A percentile compares a stretch with the other conserved stretches of the same genome.
These are phyloP conservation scores for Amanita muscaria DNA, from an alignment of 768 basidiomycete genomes.

Conservation along the genomic window DNA sequence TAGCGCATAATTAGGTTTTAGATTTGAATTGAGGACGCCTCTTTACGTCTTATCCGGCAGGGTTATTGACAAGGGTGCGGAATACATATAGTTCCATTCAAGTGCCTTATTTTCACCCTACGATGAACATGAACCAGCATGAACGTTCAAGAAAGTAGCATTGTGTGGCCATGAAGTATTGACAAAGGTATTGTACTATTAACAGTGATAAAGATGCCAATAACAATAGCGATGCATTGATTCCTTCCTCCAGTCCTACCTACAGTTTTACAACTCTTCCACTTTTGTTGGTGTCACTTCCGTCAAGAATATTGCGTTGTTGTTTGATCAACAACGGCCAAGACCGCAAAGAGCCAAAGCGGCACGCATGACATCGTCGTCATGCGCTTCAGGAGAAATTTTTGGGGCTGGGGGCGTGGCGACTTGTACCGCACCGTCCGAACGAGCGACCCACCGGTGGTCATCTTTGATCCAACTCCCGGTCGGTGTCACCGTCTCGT, in stretches of 20 bases:
- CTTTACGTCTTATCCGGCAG: too few relatives aligned
- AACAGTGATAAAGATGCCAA: constrained; percentile 5
- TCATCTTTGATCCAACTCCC: constrained; percentile 40
- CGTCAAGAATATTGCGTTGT: background rate
- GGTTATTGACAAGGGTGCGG: too few relatives aligned
- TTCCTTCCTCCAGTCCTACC: background rate
- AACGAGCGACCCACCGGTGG: constrained; percentile 24
- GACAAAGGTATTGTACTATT: constrained; percentile 7
- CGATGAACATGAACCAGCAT: background rate
- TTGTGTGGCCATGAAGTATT: background rate
- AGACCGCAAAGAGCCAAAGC: constrained; percentile 60
- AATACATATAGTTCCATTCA: too few relatives aligned
- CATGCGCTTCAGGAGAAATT: constrained; percentile 25
- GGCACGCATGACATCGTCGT: constrained; percentile 65
- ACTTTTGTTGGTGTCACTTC: background rate
- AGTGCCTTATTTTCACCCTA: too few relatives aligned
- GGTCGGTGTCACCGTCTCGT: constrained; percentile 58
- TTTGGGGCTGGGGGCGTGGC: constrained; percentile 11
- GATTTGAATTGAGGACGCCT: too few relatives aligned
- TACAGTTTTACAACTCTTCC: background rate
- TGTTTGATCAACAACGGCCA: constrained; percentile 17
- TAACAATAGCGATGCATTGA: constrained; percentile 3
- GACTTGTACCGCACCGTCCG: constrained; percentile 13
- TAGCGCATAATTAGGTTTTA: too few relatives aligned
- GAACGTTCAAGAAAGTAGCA: background rate